Conservation (phyloP, 148 eudicot genomes). For the Spergularia marina region DNA sequence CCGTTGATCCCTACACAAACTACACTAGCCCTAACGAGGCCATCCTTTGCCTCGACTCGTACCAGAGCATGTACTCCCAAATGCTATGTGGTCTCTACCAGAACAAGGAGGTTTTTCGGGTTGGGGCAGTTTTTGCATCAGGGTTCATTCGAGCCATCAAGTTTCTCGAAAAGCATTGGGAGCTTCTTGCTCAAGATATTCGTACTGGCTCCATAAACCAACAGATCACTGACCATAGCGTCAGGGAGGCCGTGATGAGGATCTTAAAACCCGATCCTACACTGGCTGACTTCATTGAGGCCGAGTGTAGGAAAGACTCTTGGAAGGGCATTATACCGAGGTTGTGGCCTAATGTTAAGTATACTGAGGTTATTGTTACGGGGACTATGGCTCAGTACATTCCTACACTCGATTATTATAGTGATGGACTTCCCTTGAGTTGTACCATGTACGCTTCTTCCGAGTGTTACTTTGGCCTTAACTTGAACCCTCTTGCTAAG, state of each 20-base stretch:
- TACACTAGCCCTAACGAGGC: slow-evolving; percentile 4
- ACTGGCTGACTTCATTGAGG: slow-evolving; percentile 34
- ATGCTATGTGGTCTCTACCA: slow-evolving; percentile 4
- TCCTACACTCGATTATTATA: slow-evolving; percentile 2
- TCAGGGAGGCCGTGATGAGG: slow-evolving; percentile 28
- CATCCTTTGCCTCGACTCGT: slow-evolving; percentile 3
- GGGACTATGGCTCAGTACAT: slow-evolving; percentile 11
- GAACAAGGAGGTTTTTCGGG: not conserved
- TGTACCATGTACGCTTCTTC: slow-evolving; percentile 4
- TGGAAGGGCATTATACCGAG: not conserved
- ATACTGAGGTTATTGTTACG: slow-evolving; percentile 8
- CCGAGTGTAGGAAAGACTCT: slow-evolving; percentile 27
- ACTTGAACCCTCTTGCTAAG: slow-evolving; percentile 2
- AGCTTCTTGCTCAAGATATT: slow-evolving; percentile 35
- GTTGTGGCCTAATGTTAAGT: slow-evolving; percentile 4
- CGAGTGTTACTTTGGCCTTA: slow-evolving; percentile 6
- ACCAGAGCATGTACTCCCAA: not conserved
- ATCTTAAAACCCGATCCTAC: slow-evolving; percentile 30
- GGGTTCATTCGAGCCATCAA: slow-evolving; percentile 7
- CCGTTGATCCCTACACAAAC: not conserved
- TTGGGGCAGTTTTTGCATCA: slow-evolving; percentile 9
- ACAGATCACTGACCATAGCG: slow-evolving; percentile 25
- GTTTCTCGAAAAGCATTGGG: slow-evolving; percentile 6
- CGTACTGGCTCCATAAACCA: slow-evolving; percentile 31
- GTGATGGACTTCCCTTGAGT: not conserved